phyloP scores from a whole-genome alignment of 73 alveolate genomes.

The Paraurostyla sp. region DNA sequence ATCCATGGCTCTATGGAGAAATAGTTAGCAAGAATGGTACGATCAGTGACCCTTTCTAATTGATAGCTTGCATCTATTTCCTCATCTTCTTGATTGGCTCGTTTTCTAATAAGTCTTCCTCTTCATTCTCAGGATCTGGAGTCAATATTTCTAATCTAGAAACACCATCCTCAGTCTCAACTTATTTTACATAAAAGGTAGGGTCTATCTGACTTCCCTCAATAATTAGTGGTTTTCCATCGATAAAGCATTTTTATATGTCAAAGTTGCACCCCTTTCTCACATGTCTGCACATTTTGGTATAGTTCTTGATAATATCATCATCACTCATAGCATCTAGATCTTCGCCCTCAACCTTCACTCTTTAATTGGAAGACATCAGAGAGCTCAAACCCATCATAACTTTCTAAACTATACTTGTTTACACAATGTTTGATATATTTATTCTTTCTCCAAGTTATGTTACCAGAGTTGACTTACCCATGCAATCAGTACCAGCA shows the following conservation, averaged over 20 bases:
- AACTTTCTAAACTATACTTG: constrained; percentile 74
- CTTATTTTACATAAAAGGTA: neutral
- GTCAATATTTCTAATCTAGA: constrained; percentile 6
- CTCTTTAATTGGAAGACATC: constrained; percentile 11
- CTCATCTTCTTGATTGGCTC: constrained; percentile 44
- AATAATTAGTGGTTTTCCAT: constrained; percentile 62
- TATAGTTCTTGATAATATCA: neutral
- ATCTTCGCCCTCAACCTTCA: neutral
- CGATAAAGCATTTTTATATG: constrained; percentile 62
- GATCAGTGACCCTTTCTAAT: constrained; percentile 49
- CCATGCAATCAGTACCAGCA: constrained; percentile 81
- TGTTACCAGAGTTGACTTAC: constrained; percentile 79
- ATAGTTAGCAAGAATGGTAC: constrained; percentile 62
- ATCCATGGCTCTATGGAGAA: constrained; percentile 29
- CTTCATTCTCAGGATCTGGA: constrained; percentile 46
- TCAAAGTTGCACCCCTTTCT: constrained; percentile 71
- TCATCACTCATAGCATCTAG: constrained; percentile 18
- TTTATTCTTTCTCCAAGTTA: constrained; percentile 82
- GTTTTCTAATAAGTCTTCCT: neutral
- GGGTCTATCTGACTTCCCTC: constrained; percentile 66
- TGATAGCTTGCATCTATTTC: neutral
- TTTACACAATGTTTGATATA: constrained; percentile 79
- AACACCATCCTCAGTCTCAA: neutral
- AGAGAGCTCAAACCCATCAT: constrained; percentile 66
- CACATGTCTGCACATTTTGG: constrained; percentile 24